Evolutionary conservation across 2,329 filamentous ascomycete genomes (phyloP).

Genomic region (Sphaceloma murrayae): DNA sequence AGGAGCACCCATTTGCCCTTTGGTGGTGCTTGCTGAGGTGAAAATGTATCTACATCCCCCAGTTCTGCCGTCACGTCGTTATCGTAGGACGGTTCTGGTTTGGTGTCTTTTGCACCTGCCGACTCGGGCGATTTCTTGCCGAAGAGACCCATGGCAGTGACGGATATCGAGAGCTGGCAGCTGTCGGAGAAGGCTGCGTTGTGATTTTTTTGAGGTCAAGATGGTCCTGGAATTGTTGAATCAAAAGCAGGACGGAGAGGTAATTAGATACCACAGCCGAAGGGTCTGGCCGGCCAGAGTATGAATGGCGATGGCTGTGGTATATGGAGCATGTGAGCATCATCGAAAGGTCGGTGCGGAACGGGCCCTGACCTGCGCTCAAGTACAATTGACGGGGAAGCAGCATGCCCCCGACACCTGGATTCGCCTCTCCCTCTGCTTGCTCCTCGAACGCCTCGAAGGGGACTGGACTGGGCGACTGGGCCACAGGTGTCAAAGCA

Average conservation of each 20-base stretch:
- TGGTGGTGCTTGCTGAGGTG: slow-evolving; percentile 4
- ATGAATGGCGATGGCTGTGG: slow-evolving; percentile 10
- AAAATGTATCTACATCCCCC: slow-evolving; percentile 7
- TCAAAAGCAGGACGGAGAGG: slow-evolving; percentile 9
- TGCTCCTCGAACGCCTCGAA: no score
- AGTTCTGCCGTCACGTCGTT: not conserved
- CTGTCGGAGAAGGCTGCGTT: not conserved
- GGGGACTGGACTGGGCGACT: no score
- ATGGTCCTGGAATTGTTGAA: not conserved
- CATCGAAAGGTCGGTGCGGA: slow-evolving; percentile 14
- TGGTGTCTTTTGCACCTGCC: slow-evolving; percentile 12
- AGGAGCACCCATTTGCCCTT: slow-evolving; percentile 12
- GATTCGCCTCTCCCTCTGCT: not conserved
- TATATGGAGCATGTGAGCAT: slow-evolving; percentile 14
- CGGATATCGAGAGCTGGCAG: not conserved
- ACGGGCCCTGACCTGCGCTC: slow-evolving; percentile 5
- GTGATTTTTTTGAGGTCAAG: slow-evolving; percentile 1
- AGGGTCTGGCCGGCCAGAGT: slow-evolving; percentile 7
- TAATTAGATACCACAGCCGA: slow-evolving; percentile 9
- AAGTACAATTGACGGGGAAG: slow-evolving; percentile 10
- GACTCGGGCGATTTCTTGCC: slow-evolving; percentile 8
- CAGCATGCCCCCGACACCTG: slow-evolving; percentile 14
- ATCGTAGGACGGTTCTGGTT: slow-evolving; percentile 5
- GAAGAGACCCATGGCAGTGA: slow-evolving; percentile 1
- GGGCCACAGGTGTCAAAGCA: no score